phyloP scores from a whole-genome alignment of 1,284 basidiomycete species.

The Heterobasidion parviporum region DNA sequence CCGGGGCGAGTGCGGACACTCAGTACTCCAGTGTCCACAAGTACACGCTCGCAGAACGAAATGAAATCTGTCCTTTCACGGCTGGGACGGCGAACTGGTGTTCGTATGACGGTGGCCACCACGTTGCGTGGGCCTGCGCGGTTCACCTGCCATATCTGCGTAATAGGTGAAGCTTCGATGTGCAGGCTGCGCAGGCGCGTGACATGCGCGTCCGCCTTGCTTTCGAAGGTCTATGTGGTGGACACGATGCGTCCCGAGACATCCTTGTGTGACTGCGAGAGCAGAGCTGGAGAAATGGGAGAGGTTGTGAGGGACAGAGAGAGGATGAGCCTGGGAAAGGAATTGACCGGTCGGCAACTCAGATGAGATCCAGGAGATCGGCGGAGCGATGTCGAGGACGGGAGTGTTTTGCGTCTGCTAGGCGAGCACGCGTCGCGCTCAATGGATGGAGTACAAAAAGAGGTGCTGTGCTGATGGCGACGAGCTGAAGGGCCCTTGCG shows the following conservation, averaged over 20 bases:
- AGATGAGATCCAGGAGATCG: slow-evolving; percentile 11
- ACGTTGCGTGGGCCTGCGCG: slow-evolving; percentile 6
- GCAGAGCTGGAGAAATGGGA: neutral
- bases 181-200: slow-evolving; percentile 11
- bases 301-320: neutral
- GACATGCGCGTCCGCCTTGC: neutral
- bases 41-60: no score
- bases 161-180: slow-evolving; percentile 4
- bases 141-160: slow-evolving; percentile 6
- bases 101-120: slow-evolving; percentile 4
- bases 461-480: no score
- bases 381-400: slow-evolving; percentile 1
- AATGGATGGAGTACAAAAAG: neutral
- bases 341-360: neutral
- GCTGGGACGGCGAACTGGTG: no score
- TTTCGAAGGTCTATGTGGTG: neutral
- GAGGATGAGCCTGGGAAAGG: neutral
- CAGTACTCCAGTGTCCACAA: no score
- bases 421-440: neutral
- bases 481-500: neutral
- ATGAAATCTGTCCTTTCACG: no score
- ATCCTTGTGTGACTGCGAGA: neutral
- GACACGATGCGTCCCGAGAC: neutral
- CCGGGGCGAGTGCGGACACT: no score
- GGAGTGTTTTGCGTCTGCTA: neutral